phyloP scores from a whole-genome alignment of 345 rosid species.

The Aurinia saxatilis region DNA sequence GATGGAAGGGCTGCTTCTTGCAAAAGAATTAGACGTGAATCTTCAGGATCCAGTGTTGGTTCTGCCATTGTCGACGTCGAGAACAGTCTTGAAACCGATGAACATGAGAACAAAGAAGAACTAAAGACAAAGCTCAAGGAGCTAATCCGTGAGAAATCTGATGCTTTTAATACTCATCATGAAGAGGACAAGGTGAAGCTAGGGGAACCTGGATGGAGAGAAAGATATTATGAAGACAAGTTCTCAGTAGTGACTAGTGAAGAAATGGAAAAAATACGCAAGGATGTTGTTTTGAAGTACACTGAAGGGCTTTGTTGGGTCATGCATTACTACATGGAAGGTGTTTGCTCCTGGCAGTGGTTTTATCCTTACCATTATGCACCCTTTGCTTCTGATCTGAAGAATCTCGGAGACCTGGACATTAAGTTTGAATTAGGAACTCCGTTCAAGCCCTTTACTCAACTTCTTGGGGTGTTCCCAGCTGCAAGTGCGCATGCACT shows the following conservation, averaged over 20 bases:
- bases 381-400: conserved; percentile 97
- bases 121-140: conserved; percentile 69
- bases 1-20: conserved; percentile 29
- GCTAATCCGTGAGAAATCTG: conserved; percentile 65
- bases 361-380: conserved; percentile 94
- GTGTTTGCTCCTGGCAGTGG: conserved; percentile 99
- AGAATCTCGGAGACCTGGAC: conserved; percentile 63
- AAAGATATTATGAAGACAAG: no score
- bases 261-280: conserved; percentile 69
- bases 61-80: conserved; percentile 94
- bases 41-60: conserved; percentile 71
- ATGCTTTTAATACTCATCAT: conserved; percentile 60
- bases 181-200: conserved; percentile 96
- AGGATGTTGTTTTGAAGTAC: no score
- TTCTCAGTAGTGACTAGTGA: conserved; percentile 57
- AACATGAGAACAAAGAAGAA: conserved; percentile 59
- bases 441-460: conserved; percentile 93
- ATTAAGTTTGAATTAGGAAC: conserved; percentile 66
- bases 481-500: conserved; percentile 99
- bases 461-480: conserved; percentile 94
- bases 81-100: conserved; percentile 63
- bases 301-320: conserved; percentile 98
- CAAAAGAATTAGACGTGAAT: conserved; percentile 40
- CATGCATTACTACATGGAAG: conserved; percentile 96
- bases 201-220: conserved; percentile 96